These are phyloP conservation scores for Arthrobotrys conoides DNA, from an alignment of 2,329 filamentous ascomycete genomes.

Conservation along the genomic window DNA sequence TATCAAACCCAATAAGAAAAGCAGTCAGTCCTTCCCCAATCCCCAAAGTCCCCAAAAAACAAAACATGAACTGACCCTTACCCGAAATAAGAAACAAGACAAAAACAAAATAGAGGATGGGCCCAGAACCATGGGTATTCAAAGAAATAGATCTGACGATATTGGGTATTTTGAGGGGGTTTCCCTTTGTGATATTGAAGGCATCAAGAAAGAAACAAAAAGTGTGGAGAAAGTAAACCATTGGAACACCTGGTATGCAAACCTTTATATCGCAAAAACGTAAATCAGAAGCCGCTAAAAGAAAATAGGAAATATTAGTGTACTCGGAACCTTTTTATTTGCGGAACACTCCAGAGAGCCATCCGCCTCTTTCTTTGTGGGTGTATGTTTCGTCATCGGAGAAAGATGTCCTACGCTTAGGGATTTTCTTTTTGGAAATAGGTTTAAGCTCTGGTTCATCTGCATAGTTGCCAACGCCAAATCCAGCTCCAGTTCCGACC, in stretches of 20 bases:
- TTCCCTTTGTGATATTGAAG: constrained; percentile 15
- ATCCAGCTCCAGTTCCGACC: constrained; percentile 56
- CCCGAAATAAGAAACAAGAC: constrained; percentile 4
- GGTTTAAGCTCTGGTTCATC: constrained; percentile 48
- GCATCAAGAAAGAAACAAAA: constrained; percentile 5
- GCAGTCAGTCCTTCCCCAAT: constrained; percentile 35
- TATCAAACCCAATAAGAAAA: constrained; percentile 46
- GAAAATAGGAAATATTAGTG: constrained; percentile 33
- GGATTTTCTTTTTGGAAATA: constrained; percentile 50
- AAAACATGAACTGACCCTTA: constrained; percentile 27
- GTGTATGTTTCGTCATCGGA: constrained; percentile 55
- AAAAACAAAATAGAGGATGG: constrained; percentile 11
- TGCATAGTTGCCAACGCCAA: constrained; percentile 57
- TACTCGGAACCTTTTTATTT: constrained; percentile 59
- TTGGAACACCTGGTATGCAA: constrained; percentile 52
- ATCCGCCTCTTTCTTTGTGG: constrained; percentile 50
- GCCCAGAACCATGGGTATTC: constrained; percentile 26
- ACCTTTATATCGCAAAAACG: constrained; percentile 33
- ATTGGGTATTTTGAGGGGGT: constrained; percentile 14
- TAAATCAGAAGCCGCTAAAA: constrained; percentile 29
- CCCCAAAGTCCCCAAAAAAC: constrained; percentile 1
- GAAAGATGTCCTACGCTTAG: constrained; percentile 52
- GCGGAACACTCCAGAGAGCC: constrained; percentile 56
- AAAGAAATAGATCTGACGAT: constrained; percentile 45
- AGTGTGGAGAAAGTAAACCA: constrained; percentile 55